phyloP scores from a whole-genome alignment of 805 yeast genomes.

The Yarrowia alimentaria region DNA sequence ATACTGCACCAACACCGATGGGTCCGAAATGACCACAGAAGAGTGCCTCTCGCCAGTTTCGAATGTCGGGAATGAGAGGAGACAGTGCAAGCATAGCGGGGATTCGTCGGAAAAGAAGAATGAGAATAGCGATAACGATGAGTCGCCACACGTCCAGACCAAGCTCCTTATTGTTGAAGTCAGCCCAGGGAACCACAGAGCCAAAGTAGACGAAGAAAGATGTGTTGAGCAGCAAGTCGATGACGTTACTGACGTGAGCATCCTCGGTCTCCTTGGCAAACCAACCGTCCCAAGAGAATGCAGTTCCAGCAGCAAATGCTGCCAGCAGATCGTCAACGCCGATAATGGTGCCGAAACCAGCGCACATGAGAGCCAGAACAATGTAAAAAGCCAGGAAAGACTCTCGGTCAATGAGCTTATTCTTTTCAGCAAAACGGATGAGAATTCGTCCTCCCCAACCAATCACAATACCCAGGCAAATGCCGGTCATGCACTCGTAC shows the following conservation, averaged over 20 bases:
- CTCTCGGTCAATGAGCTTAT: slow-evolving; percentile 76
- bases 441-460: slow-evolving; percentile 71
- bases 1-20: slow-evolving; percentile 90
- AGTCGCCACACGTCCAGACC: slow-evolving; percentile 80
- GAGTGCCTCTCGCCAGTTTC: slow-evolving; percentile 89
- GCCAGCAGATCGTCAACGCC: slow-evolving; percentile 89
- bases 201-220: slow-evolving; percentile 89
- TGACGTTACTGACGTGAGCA: slow-evolving; percentile 84
- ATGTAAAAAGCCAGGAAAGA: slow-evolving; percentile 83
- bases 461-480: slow-evolving; percentile 65
- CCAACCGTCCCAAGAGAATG: slow-evolving; percentile 93
- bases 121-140: slow-evolving; percentile 67
- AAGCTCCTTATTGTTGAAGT: slow-evolving; percentile 58
- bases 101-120: slow-evolving; percentile 71
- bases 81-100: slow-evolving; percentile 77
- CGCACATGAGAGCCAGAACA: slow-evolving; percentile 76
- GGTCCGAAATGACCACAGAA: slow-evolving; percentile 97
- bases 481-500: slow-evolving; percentile 80
- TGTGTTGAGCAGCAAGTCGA: slow-evolving; percentile 77
- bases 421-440: slow-evolving; percentile 69
- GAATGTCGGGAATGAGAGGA: slow-evolving; percentile 80
- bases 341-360: slow-evolving; percentile 83
- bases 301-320: slow-evolving; percentile 89
- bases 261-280: slow-evolving; percentile 80
- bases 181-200: slow-evolving; percentile 84